Base-by-base conservation (phyloP, 108 stramenopile species). In the Parietichytrium sp. region DNA sequence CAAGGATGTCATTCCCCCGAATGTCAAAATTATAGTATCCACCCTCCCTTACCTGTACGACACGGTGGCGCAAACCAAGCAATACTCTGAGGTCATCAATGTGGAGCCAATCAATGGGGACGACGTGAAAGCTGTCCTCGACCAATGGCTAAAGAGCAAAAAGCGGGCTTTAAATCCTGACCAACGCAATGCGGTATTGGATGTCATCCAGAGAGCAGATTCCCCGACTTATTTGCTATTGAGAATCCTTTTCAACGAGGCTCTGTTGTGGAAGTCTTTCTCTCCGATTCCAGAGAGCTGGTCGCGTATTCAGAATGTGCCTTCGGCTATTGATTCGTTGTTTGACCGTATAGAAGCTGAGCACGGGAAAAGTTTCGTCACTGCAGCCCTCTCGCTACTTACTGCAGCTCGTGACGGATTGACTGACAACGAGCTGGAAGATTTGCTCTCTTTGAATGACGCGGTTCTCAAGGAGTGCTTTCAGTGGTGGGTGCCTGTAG, bases 391-490 rank as follows among this genome's bases (percentile, higher is more conserved):
- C 4, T 33, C 38, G 6, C 33, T 72, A 6, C 20, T 72, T 12
- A 72, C 61, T 13, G 45, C 38, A n/a, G 61, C 61, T 10, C 61
- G 61, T 6, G 61, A 72, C 42, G 61, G 61, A 7, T 42, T 72
- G 1, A 45, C 61, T 42, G 38, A 72, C 2, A 33, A 33, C 36
- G 61, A 72, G 2, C 61, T 72, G 38, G 61, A 72, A 27, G 61
- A 72, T 72, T 42, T 72, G 10, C 61, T 72, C 13, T 72, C 61
- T 1, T 2, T 72, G 61, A 12, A 72, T 25, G 33, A 72, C 61
- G 38, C 20, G 2, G 61, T 72, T 47, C 61, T 72, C 3, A n/a
- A 72, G 20, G 29, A n/a, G 20, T n/a, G 20, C 38, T 72, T 72
- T 27, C 61, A 25, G 8, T 72, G 61, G 61, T 72, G 61, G 61